These are phyloP conservation scores for Aeschynomene evenia DNA, from an alignment of 306 rosid genomes.

Conservation along the genomic window DNA sequence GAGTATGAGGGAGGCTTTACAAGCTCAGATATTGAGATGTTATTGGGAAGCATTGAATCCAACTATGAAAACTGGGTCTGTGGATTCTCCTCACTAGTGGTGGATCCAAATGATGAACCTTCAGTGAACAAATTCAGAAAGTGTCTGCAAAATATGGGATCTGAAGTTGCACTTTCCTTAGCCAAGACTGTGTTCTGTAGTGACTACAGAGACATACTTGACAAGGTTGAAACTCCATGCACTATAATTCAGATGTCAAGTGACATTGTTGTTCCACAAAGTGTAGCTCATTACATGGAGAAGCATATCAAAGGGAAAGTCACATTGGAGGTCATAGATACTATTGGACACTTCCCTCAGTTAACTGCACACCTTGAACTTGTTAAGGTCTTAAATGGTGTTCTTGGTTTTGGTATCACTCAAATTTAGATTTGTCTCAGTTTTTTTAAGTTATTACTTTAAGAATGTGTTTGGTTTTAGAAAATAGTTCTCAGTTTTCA, in stretches of 20 bases:
- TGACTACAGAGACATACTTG: conserved; percentile 66
- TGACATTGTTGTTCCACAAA: conserved; percentile 61
- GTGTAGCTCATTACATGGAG: conserved; percentile 63
- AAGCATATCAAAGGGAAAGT: conserved; percentile 62
- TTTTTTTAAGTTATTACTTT: too few relatives aligned
- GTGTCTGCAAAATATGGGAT: conserved; percentile 56
- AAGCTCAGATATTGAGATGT: conserved; percentile 51
- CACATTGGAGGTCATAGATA: conserved; percentile 50
- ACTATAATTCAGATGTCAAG: conserved; percentile 58
- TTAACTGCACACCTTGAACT: conserved; percentile 68
- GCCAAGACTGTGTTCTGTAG: conserved; percentile 64
- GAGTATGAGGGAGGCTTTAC: conserved; percentile 81
- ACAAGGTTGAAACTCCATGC: conserved; percentile 70
- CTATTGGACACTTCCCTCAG: conserved; percentile 76
- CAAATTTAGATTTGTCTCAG: not conserved
- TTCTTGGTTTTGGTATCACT: conserved; percentile 40
- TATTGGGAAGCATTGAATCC: conserved; percentile 52
- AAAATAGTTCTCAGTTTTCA: not conserved
- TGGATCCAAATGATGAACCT: conserved; percentile 54
- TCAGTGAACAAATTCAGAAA: conserved; percentile 53
- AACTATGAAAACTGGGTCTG: conserved; percentile 62
- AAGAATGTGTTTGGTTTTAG: too few relatives aligned
- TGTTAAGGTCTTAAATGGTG: conserved; percentile 57
- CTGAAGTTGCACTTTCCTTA: conserved; percentile 48
- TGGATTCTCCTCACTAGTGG: conserved; percentile 43